These are phyloP conservation scores for Arctostaphylos glauca DNA, from an alignment of 148 eudicot species.

Conservation along the genomic window DNA sequence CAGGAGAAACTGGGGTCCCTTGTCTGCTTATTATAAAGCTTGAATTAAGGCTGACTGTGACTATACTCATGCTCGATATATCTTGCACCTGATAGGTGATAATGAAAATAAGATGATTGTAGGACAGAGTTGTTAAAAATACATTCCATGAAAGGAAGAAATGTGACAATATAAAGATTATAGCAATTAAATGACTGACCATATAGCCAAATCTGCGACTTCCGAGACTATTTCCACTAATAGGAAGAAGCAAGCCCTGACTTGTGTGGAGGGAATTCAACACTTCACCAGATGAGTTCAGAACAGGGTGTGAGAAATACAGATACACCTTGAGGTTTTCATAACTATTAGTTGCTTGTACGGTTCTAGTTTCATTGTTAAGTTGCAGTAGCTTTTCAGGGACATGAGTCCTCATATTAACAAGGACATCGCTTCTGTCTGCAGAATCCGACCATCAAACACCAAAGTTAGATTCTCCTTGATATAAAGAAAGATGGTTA, in stretches of 20 bases:
- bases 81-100: slow-evolving; percentile 46
- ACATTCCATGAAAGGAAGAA: not conserved
- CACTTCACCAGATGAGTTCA: slow-evolving; percentile 71
- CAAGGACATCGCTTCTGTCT: slow-evolving; percentile 80
- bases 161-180: not conserved
- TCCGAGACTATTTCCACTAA: slow-evolving; percentile 48
- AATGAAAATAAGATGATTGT: not conserved
- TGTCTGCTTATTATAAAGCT: slow-evolving; percentile 61
- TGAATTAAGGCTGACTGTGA: slow-evolving; percentile 61
- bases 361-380: slow-evolving; percentile 66
- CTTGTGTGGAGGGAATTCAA: slow-evolving; percentile 46
- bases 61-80: slow-evolving; percentile 46
- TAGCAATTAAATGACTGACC: slow-evolving; percentile 38
- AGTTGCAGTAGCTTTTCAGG: slow-evolving; percentile 71
- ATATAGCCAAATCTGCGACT: slow-evolving; percentile 77
- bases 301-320: slow-evolving; percentile 76
- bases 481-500: not conserved
- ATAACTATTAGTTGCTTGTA: slow-evolving; percentile 65
- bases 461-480: not conserved
- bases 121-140: not conserved
- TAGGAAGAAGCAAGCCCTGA: slow-evolving; percentile 67
- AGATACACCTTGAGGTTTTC: slow-evolving; percentile 68
- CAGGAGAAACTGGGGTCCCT: slow-evolving; percentile 74
- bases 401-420: slow-evolving; percentile 64
- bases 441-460: slow-evolving; percentile 22